Evolutionary conservation across 2,329 filamentous ascomycete species (phyloP), one percentile per base, ranked within the genome.

Genomic region (Calonectria pseudoreteaudii): DNA sequence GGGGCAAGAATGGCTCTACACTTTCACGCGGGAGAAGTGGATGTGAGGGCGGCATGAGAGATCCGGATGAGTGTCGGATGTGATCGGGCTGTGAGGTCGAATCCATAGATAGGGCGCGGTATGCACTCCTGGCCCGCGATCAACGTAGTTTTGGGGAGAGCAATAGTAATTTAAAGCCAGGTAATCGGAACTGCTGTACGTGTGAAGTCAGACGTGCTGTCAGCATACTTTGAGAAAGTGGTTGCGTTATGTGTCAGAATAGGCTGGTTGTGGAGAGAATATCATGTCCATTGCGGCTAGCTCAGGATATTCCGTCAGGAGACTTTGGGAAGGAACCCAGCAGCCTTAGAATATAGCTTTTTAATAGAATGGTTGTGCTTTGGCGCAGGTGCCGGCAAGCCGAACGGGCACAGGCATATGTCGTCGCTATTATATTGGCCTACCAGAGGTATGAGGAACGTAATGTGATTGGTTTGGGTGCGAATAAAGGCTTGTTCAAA

Each of bases 1-100:
- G 79, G 11, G 79, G 77, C 3, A 74, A 56, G 5, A 82, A 69
- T 1, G 81, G 82, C 4, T 77, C 62, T 13, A 75, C 80, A 71
- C 81, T 83, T n/a, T 76, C 75, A 10, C 81, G 81, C 8, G 76
- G 74, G 3, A 76, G 71, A 23, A 80, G 44, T 56, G 66, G 80
- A 50, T 68, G 71, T 5, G 75, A 67, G 5, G 74, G 74, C 9
- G 70, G 47, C 11, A 66, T 66, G 50, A 73, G 68, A 16, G 74
- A 72, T 34, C 71, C 67, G 13, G 77, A 74, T 6, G 77, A 76
- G 62, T 80, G 74, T 18, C 53, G 75, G 50, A 71, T 26, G 66
- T 74, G 20, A 58, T 53, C 70, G 58, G 62, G 50, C n/a, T 66
- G 74, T 16, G 58, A 71, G 50, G 66, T 56, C 28, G 67, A 62